Percentiles rank a stretch among this genome's conserved stretches.
Conservation (phyloP, 345 rosid species). For the Eucalyptus grandis region DNA sequence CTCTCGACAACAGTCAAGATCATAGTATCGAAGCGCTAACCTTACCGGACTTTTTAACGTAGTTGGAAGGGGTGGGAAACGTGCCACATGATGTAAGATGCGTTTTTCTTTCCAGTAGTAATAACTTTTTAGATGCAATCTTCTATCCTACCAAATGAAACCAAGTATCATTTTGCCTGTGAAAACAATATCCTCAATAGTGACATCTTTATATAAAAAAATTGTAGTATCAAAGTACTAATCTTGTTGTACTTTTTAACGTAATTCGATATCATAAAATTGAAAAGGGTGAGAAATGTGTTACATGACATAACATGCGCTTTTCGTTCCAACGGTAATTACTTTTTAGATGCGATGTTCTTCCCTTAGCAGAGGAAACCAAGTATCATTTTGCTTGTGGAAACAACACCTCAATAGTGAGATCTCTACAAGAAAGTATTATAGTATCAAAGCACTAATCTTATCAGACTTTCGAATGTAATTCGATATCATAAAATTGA, state of each 20-base stretch:
- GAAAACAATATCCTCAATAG: no score
- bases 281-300: background rate
- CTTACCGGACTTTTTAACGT: no score
- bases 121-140: no score
- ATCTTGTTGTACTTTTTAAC: no score
- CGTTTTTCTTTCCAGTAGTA: fast-evolving
- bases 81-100: no score
- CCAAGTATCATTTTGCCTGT: no score
- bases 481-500: background rate
- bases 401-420: background rate
- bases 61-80: no score
- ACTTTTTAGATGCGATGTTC: background rate
- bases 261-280: no score
- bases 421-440: background rate
- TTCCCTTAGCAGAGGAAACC: background rate
- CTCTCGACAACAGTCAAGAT: background rate
- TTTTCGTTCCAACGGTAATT: background rate
- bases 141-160: no score
- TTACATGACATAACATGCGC: background rate
- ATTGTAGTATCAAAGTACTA: no score
- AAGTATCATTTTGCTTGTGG: background rate
- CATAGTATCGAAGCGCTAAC: background rate
- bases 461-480: background rate
- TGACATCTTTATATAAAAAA: no score
- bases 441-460: background rate